Conservation (phyloP, 2,329 filamentous ascomycete genomes). For the Cucurbitaria berberidis region DNA sequence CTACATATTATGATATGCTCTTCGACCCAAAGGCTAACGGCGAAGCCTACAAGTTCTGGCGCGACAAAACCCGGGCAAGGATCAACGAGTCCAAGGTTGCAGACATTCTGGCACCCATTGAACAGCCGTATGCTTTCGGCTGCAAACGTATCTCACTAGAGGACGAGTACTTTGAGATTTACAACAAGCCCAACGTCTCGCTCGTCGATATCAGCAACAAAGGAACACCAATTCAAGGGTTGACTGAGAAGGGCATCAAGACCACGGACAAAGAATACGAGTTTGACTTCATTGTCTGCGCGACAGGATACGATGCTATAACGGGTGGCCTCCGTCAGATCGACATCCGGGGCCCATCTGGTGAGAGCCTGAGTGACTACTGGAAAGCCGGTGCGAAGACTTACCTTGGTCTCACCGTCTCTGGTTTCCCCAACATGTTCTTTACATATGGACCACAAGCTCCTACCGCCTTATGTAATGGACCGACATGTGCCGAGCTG, state of each 20-base stretch:
- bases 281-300: constrained; percentile 61
- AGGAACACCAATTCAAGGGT: constrained; percentile 51
- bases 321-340: constrained; percentile 47
- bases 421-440: constrained; percentile 52
- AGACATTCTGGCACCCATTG: constrained; percentile 49
- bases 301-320: constrained; percentile 52
- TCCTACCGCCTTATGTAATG: constrained; percentile 63
- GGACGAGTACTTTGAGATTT: constrained; percentile 48
- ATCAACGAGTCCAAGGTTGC: constrained; percentile 46
- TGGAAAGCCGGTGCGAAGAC: constrained; percentile 29
- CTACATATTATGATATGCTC: constrained; percentile 45
- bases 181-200: constrained; percentile 54
- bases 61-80: constrained; percentile 45
- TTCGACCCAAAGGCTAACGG: constrained; percentile 47
- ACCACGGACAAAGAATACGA: constrained; percentile 55
- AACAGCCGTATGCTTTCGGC: constrained; percentile 36
- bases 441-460: constrained; percentile 61
- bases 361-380: constrained; percentile 22
- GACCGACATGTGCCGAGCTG: constrained; percentile 60
- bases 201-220: constrained; percentile 50
- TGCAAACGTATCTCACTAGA: constrained; percentile 31
- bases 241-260: constrained; percentile 57
- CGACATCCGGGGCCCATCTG: constrained; percentile 40
- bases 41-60: constrained; percentile 54
- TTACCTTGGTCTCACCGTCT: constrained; percentile 49